Conservation (phyloP, 1,139 yeast species). For the Taphrina wiesneri region DNA sequence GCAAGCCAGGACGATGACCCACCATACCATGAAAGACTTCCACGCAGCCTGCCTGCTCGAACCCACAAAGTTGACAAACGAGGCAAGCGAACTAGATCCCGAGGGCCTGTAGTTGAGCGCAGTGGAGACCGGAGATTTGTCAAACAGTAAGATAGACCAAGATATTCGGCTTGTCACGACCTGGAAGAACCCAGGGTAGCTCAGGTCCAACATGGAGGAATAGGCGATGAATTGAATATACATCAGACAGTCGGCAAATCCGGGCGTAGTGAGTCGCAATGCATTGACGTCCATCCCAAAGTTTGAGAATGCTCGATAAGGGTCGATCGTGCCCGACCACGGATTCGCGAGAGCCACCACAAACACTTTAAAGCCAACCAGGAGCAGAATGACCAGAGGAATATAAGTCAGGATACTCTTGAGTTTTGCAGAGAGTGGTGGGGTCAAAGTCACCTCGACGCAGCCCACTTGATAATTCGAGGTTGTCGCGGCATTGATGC, state of each 20-base stretch:
- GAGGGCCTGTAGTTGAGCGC: slow-evolving; percentile 28
- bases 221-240: slow-evolving; percentile 63
- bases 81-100: slow-evolving; percentile 42
- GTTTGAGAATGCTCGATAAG: slow-evolving; percentile 56
- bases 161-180: slow-evolving; percentile 53
- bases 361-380: slow-evolving; percentile 51
- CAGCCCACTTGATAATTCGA: slow-evolving; percentile 27
- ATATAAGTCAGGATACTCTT: slow-evolving; percentile 49
- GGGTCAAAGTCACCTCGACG: slow-evolving; percentile 20
- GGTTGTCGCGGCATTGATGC: slow-evolving; percentile 20
- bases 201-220: slow-evolving; percentile 57
- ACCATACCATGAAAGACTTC: slow-evolving; percentile 47
- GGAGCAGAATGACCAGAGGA: slow-evolving; percentile 49
- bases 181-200: slow-evolving; percentile 66
- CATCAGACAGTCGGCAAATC: slow-evolving; percentile 53
- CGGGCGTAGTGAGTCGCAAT: slow-evolving; percentile 60
- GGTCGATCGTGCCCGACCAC: slow-evolving; percentile 57
- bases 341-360: slow-evolving; percentile 47
- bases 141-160: slow-evolving; percentile 49
- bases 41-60: slow-evolving; percentile 43
- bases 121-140: slow-evolving; percentile 38
- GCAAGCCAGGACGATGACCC: slow-evolving; percentile 41
- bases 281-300: slow-evolving; percentile 62
- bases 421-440: slow-evolving; percentile 14
- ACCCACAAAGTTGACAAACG: slow-evolving; percentile 41